Evolutionary conservation across 208 protist species (phyloP).

Genomic region (Acanthamoeba polyphaga): DNA sequence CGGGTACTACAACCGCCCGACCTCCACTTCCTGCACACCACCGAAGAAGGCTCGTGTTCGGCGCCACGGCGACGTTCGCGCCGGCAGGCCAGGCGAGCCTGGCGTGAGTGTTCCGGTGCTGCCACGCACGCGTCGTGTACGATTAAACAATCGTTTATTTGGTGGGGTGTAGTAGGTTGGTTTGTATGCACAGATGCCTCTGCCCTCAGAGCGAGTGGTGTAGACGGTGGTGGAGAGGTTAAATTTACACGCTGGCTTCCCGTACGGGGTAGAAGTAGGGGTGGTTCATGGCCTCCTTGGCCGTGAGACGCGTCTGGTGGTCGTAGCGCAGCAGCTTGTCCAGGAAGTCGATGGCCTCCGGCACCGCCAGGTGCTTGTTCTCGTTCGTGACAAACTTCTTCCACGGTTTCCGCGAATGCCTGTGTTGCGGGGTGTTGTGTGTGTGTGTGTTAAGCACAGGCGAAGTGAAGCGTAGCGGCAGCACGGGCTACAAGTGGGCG

Average conservation of each 20-base stretch:
- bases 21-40: too few species aligned
- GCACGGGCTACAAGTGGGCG: background rate
- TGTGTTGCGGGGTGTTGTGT: background rate
- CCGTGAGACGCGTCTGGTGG: conserved; percentile 97
- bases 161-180: background rate
- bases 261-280: conserved; percentile 98
- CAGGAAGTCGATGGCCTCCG: conserved; percentile 98
- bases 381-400: conserved; percentile 93
- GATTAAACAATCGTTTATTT: background rate
- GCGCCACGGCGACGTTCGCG: too few species aligned
- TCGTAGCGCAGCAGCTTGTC: conserved; percentile 98
- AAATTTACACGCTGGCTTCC: conserved; percentile 61
- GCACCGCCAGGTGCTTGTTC: conserved; percentile 90
- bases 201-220: background rate
- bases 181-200: conserved; percentile 16
- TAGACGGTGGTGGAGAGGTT: too few species aligned
- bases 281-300: conserved; percentile 98
- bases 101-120: too few species aligned
- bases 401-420: conserved; percentile 95
- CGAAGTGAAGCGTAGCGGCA: background rate
- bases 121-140: too few species aligned
- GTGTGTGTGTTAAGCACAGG: background rate
- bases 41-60: too few species aligned
- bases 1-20: too few species aligned
- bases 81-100: too few species aligned